Base-by-base conservation (phyloP, 768 basidiomycete genomes). In the Mycena vulgaris region DNA sequence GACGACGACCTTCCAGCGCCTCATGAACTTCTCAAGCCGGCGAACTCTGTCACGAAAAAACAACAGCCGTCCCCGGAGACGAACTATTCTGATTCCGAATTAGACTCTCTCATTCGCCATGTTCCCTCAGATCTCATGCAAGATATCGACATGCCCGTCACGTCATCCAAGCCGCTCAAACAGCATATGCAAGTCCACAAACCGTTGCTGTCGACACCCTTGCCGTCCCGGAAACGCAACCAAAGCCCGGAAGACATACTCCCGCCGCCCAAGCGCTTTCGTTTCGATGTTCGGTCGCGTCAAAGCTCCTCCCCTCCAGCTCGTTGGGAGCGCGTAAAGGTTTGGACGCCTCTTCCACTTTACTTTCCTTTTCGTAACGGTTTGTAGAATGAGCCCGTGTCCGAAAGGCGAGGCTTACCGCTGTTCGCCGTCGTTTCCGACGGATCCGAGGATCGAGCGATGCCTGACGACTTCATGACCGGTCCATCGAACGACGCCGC, bases 1-100 rank as follows among this genome's bases (percentile, higher is more conserved):
- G 84, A 85, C 40, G 82, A 85, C 39, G 85, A 86, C 56, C 78
- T 88, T 40, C 87, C 86, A 5, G 85, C 83, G 56, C 76, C 82
- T 40, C 74, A 74, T 35, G 78, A 81, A 55, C 81, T 83, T 57
- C 67, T 80, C 31, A 74, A 75, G n/a, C 17, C 71, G 75, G 59
- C 77, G 73, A 58, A 71, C 48, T 67, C 57, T 52, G 52, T 68
- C n/a, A 65, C 63, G 13, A 64, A 60, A 56, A 76, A 69, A 53
- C 27, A 42, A 45, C 27, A 53, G 5, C 58, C 68, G 40, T 76
- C 80, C 30, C 79, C 82, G 8, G 80, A 82, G 40, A 79, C 78
- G 10, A 78, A 78, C 73, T 87, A 86, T 71, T 82, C 82, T 16
- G 81, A 86, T 73, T 77, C 83, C 16, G 84, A 88, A 63, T 71